Conservation (phyloP, 345 rosid genomes). For the Aquilaria malaccensis region DNA sequence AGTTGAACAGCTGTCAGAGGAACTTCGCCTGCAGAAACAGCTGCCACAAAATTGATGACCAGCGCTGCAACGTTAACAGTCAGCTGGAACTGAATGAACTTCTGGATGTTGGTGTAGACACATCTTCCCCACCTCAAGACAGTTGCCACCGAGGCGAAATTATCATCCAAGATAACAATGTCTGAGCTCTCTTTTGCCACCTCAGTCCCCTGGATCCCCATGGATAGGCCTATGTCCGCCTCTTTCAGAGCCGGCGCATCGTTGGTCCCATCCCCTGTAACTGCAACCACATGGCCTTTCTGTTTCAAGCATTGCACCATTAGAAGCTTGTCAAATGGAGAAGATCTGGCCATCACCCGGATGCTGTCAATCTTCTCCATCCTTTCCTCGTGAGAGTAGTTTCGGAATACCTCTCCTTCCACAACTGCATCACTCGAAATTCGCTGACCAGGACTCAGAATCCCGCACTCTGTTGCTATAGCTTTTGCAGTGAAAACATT, state of each 20-base stretch:
- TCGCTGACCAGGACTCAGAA: slow-evolving; percentile 25
- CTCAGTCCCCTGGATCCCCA: slow-evolving; percentile 78
- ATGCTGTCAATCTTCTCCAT: slow-evolving; percentile 45
- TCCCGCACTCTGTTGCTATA: slow-evolving; percentile 71
- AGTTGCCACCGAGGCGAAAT: slow-evolving; percentile 57
- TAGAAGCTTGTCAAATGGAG: slow-evolving; percentile 63
- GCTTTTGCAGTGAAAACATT: slow-evolving; percentile 74
- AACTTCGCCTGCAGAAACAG: slow-evolving; percentile 61
- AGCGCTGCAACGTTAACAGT: slow-evolving; percentile 64
- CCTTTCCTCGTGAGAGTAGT: slow-evolving; percentile 32
- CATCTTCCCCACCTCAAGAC: slow-evolving; percentile 79
- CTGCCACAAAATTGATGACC: slow-evolving; percentile 65
- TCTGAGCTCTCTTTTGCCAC: slow-evolving; percentile 82
- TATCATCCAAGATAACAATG: slow-evolving; percentile 67
- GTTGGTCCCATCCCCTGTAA: slow-evolving; percentile 68
- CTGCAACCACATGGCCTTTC: slow-evolving; percentile 72
- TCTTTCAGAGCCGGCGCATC: slow-evolving; percentile 79
- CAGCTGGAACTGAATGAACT: slow-evolving; percentile 76
- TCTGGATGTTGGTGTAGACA: slow-evolving; percentile 68
- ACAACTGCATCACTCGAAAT: slow-evolving; percentile 33
- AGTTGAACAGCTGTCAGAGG: slow-evolving; percentile 66
- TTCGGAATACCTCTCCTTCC: slow-evolving; percentile 54
- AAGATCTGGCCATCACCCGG: slow-evolving; percentile 76
- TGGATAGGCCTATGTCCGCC: slow-evolving; percentile 70
- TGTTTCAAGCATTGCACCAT: slow-evolving; percentile 72